phyloP scores from a whole-genome alignment of 2,329 filamentous ascomycete species.

The Lachnellula suecica region DNA sequence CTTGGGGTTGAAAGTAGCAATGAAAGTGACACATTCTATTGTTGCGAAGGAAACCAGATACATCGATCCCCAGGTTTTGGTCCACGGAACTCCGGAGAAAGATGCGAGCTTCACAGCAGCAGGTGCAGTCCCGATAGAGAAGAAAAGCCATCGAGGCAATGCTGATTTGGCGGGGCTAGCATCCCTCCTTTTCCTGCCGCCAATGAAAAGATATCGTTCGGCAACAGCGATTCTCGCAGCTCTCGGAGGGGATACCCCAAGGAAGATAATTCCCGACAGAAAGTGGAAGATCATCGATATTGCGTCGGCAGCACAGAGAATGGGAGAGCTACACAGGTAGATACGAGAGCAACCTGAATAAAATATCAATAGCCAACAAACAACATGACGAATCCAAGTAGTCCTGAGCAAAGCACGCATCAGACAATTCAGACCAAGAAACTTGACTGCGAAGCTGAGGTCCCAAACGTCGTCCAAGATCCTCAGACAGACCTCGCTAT shows the following conservation, averaged over 20 bases:
- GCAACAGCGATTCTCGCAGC: neutral
- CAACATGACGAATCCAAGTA: no score
- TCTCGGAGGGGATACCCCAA: neutral
- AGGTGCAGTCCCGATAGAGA: conserved; percentile 12
- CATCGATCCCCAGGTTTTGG: conserved; percentile 14
- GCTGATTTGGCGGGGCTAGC: neutral
- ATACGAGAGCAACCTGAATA: no score
- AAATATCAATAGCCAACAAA: no score
- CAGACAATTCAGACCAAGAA: no score
- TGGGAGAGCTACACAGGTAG: conserved; percentile 16
- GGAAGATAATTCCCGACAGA: neutral
- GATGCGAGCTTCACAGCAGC: conserved; percentile 17
- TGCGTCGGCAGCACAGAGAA: conserved; percentile 14
- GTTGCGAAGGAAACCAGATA: conserved; percentile 10
- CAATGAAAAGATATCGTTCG: neutral
- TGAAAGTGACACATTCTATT: conserved; percentile 2
- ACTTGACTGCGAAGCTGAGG: no score
- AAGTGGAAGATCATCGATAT: conserved; percentile 9
- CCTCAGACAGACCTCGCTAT: no score
- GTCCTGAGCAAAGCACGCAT: no score
- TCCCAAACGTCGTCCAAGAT: no score
- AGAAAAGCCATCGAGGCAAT: conserved; percentile 15
- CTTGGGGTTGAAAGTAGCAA: no score
- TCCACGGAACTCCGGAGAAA: conserved; percentile 12
- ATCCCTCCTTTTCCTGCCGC: neutral